Base-by-base conservation (phyloP, 139 green algal species). In the Helicosporidium sp. region DNA sequence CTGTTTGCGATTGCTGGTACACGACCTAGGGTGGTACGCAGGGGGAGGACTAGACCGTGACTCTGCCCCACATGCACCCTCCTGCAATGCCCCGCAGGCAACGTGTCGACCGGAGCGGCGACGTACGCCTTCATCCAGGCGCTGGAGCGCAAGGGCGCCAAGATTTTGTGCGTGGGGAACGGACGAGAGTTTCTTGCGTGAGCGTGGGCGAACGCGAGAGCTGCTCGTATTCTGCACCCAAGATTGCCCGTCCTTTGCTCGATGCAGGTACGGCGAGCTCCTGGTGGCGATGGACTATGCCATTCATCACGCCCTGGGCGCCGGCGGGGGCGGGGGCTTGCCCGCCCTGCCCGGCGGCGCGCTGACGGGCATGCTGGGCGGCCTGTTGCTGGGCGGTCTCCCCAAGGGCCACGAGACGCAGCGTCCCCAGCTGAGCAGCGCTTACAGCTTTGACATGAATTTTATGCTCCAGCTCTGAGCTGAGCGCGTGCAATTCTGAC, bases 61-160 rank as follows among this genome's bases (percentile, higher is more conserved):
- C n/a, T n/a, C n/a, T n/a, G n/a, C n/a, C n/a, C n/a, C n/a, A n/a
- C n/a, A n/a, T n/a, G n/a, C n/a, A n/a, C n/a, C n/a, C n/a, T n/a
- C n/a, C n/a, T n/a, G n/a, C n/a, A n/a, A n/a, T n/a, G n/a, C n/a
- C n/a, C n/a, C 44, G 18, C 57, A 60, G 45, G 68, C 62, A 41
- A 68, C 24, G 55, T 67, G 16, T 70, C 76, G 49, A 87, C 80
- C 1, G 79, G 79, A 2, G 80, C 78, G 12, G 78, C 76, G 34
- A 88, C 78, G 17, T 87, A 73, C 49, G 56, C 56, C 26, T 87
- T 90, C 62, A 86, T 89, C 29, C 57, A 84, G 45, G 72, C 68
- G 18, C 58, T 78, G 3, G 61, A 69, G 46, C 49, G 31, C n/a
- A 19, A 26, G 3, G 50, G 61, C 26, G 48, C 48, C 18, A 52